These are phyloP conservation scores for Cercospora canescens DNA, from an alignment of 2,329 filamentous ascomycete species.

Conservation along the genomic window DNA sequence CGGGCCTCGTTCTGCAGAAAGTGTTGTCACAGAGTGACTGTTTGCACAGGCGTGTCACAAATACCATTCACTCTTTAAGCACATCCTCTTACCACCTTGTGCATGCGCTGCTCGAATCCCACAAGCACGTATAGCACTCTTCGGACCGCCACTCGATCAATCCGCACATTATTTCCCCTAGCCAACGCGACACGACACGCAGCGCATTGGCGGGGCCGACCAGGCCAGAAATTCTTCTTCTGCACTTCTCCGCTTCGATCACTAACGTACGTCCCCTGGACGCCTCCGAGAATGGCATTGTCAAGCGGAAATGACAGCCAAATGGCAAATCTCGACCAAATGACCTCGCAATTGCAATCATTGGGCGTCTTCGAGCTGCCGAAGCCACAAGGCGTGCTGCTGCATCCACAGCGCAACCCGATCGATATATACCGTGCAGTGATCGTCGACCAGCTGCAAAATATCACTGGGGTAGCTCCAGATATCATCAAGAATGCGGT, in stretches of 20 bases:
- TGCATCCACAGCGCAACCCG: constrained; percentile 68
- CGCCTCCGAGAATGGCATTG: constrained; percentile 22
- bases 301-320: constrained; percentile 18
- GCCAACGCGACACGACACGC: background rate
- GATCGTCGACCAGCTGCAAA: constrained; percentile 66
- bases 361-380: constrained; percentile 32
- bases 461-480: constrained; percentile 69
- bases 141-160: background rate
- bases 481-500: constrained; percentile 73
- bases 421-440: constrained; percentile 79
- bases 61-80: background rate
- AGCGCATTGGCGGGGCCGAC: background rate
- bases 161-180: background rate
- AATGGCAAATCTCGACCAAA: constrained; percentile 24
- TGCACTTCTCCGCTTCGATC: background rate
- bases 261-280: background rate
- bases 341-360: constrained; percentile 33
- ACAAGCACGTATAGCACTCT: background rate
- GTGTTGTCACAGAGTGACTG: background rate
- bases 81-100: background rate
- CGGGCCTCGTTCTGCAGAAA: background rate
- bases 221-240: constrained; percentile 1
- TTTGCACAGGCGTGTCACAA: background rate
- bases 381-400: constrained; percentile 28
- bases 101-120: constrained; percentile 8